phyloP scores from a whole-genome alignment of 2,329 filamentous ascomycete genomes.

The Pyrenophora seminiperda region DNA sequence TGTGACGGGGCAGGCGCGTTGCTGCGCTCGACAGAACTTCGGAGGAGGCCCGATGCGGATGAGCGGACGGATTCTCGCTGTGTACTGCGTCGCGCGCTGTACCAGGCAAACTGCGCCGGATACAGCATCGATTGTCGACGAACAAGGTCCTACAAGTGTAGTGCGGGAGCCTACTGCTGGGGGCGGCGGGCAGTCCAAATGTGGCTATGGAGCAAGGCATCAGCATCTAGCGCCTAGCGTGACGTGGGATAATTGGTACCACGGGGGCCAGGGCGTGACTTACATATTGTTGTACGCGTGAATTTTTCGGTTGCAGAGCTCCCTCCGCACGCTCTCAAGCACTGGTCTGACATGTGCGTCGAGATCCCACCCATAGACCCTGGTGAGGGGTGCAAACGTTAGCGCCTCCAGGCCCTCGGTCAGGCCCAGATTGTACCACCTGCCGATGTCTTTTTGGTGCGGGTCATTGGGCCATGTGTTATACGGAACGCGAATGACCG shows the following conservation, averaged over 20 bases:
- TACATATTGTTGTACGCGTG: conserved; percentile 79
- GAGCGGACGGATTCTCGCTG: conserved; percentile 9
- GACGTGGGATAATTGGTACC: conserved; percentile 33
- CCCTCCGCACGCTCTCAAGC: conserved; percentile 65
- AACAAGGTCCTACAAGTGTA: conserved; percentile 22
- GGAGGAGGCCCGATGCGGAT: conserved; percentile 2
- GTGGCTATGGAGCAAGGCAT: conserved; percentile 49
- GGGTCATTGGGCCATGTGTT: conserved; percentile 73
- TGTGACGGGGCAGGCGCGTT: conserved; percentile 10
- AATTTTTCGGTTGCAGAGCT: conserved; percentile 70
- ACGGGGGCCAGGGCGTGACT: conserved; percentile 50
- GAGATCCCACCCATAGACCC: conserved; percentile 64
- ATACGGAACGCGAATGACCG: conserved; percentile 70
- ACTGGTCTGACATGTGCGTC: conserved; percentile 67
- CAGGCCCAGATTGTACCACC: conserved; percentile 83
- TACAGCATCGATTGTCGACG: conserved; percentile 16
- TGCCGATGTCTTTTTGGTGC: conserved; percentile 69
- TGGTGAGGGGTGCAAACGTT: conserved; percentile 73
- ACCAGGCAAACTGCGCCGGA: conserved; percentile 17
- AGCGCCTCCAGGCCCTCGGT: conserved; percentile 74
- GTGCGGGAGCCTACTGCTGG: conserved; percentile 41
- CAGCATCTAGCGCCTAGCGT: conserved; percentile 29
- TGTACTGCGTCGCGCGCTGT: conserved; percentile 14
- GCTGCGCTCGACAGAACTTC: conserved; percentile 5
- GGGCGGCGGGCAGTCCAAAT: conserved; percentile 56